Conservation (phyloP, 148 eudicot genomes). For the Cornus controversa region DNA sequence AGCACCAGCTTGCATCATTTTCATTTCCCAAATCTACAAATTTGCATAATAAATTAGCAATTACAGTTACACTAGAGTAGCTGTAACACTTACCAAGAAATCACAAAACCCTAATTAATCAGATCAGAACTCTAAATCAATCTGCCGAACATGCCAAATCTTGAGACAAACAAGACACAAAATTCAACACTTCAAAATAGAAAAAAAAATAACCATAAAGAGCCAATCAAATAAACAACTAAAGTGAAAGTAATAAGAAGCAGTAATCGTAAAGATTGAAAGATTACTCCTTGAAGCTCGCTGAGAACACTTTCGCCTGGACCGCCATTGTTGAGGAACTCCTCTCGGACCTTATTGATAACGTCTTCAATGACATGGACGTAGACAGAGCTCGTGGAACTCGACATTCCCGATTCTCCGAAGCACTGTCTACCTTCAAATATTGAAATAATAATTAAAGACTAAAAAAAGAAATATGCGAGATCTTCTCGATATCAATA, state of each 20-base stretch:
- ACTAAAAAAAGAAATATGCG: background rate
- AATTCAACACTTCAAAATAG: conserved; percentile 26
- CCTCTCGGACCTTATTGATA: conserved; percentile 85
- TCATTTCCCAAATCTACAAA: conserved; percentile 83
- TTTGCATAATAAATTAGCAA: conserved; percentile 15
- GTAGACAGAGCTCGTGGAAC: conserved; percentile 73
- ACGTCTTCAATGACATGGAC: conserved; percentile 86
- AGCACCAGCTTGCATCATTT: conserved; percentile 90
- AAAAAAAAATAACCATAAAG: background rate
- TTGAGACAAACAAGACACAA: too few species aligned
- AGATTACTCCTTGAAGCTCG: conserved; percentile 75
- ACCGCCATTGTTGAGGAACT: conserved; percentile 65
- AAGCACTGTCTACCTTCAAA: background rate
- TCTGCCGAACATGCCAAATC: background rate
- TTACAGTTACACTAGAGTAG: background rate
- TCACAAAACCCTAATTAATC: background rate
- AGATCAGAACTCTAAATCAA: background rate
- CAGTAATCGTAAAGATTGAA: background rate
- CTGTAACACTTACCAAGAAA: conserved; percentile 5
- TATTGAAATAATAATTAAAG: background rate
- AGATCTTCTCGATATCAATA: background rate
- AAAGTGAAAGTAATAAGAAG: background rate
- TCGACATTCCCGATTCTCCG: conserved; percentile 42
- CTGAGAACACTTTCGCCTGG: conserved; percentile 71
- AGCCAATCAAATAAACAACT: background rate